phyloP scores from a whole-genome alignment of 352 stramenopile species.

The Saprolegnia diclina region DNA sequence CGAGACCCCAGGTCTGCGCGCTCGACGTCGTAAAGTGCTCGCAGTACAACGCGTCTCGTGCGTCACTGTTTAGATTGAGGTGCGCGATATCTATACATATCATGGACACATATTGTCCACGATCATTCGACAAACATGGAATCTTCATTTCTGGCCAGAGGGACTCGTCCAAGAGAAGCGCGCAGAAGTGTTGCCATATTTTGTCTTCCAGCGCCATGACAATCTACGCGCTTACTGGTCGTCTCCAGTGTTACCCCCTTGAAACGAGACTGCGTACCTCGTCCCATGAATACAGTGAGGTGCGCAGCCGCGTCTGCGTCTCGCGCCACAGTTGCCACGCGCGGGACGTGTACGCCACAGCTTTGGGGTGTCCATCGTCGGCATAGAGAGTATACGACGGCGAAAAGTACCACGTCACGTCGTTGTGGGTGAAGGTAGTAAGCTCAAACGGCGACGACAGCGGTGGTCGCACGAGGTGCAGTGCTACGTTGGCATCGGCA shows the following conservation, averaged over 20 bases:
- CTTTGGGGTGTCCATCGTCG: too few relatives aligned
- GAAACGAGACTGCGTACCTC: too few relatives aligned
- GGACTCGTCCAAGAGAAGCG: neutral
- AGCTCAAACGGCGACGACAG: neutral
- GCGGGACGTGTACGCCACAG: too few relatives aligned
- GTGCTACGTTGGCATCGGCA: neutral
- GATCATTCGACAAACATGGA: neutral
- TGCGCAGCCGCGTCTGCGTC: too few relatives aligned
- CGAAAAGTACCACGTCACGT: slow-evolving; percentile 3
- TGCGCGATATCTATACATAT: neutral
- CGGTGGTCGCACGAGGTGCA: neutral
- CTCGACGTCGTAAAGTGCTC: too few relatives aligned
- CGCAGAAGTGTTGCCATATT: slow-evolving; percentile 11
- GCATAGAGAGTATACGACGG: neutral
- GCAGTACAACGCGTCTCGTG: neutral
- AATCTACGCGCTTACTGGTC: too few relatives aligned
- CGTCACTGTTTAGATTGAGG: neutral
- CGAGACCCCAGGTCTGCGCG: too few relatives aligned
- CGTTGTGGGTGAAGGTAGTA: neutral
- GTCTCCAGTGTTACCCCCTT: too few relatives aligned
- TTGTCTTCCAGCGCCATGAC: neutral
- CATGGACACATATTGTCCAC: neutral
- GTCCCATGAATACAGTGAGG: too few relatives aligned
- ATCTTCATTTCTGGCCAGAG: slow-evolving; percentile 8
- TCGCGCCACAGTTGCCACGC: too few relatives aligned